phyloP scores from a whole-genome alignment of 1,139 yeast species.

The Kodamaea arcana region DNA sequence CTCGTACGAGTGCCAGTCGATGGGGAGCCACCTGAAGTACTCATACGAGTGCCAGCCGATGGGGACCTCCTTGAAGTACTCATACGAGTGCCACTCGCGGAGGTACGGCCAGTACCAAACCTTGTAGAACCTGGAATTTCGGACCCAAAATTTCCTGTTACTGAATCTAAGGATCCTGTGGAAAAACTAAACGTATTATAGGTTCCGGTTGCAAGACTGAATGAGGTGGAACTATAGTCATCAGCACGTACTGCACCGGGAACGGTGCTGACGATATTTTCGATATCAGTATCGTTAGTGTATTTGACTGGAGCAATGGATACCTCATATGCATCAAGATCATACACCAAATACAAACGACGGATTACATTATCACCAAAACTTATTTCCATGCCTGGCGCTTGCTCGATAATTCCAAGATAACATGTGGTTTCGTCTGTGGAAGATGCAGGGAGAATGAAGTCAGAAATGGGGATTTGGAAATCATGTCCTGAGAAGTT shows the following conservation, averaged over 20 bases:
- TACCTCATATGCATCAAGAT: neutral
- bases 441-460: neutral
- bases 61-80: no score
- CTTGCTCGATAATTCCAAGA: neutral
- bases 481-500: neutral
- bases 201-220: neutral
- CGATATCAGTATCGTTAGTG: constrained; percentile 10
- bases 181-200: no score
- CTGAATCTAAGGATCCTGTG: no score
- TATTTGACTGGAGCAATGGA: constrained; percentile 7
- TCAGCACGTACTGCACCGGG: constrained; percentile 45
- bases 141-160: no score
- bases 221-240: constrained; percentile 25
- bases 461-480: neutral
- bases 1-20: no score
- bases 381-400: neutral
- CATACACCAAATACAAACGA: neutral
- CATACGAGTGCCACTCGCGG: no score
- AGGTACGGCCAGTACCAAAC: no score
- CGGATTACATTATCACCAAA: neutral
- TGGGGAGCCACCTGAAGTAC: no score
- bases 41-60: no score
- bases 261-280: constrained; percentile 34
- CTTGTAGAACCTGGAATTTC: no score
- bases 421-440: neutral